Evolutionary conservation across 352 stramenopile species (phyloP), one percentile per base, ranked within the genome.

Genomic region (Phytopythium mirpurense): DNA sequence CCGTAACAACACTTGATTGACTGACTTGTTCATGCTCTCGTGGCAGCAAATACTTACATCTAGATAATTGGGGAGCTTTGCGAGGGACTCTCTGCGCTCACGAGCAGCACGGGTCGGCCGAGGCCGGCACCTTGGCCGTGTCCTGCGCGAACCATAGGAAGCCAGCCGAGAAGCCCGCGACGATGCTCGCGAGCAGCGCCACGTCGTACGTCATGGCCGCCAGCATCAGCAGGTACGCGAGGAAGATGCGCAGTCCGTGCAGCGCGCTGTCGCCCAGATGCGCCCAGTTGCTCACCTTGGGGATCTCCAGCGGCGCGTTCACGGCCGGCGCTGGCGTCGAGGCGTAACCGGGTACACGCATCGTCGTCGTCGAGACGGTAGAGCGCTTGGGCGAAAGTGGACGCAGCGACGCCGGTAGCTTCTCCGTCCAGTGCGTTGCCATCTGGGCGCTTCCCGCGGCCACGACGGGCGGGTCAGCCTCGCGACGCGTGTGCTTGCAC

Each of bases 211-310:
- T 91, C 81, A 91, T 91, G 53, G 67, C 72, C 48, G 78, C 78
- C 18, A 91, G 72, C 81, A 91, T 91, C 44, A 91, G 68, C 59
- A 91, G 41, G 40, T 89, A 91, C 51, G 81, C 81, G 29, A 91
- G 53, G n/a, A 86, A 48, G 51, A 89, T 87, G n/a, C 72, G 56
- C 46, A 74, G 51, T 5, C 81, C 81, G 29, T 82, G 81, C 67
- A 82, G 60, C 52, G 86, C 24, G 43, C 76, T 79, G 60, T 89
- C 76, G 36, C 60, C 61, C 23, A 86, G 56, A 58, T 90, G 80
- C 36, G 67, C 66, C 62, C 59, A 80, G 45, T 82, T 63, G 68
- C 56, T 68, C 23, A 85, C 76, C 44, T 76, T 78, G 23, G 26
- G 37, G n/a, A 54, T 43, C 48, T 23, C 34, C 35, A 54, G 15